phyloP scores from a whole-genome alignment of 345 rosid species.

The Eucalyptus rudis region DNA sequence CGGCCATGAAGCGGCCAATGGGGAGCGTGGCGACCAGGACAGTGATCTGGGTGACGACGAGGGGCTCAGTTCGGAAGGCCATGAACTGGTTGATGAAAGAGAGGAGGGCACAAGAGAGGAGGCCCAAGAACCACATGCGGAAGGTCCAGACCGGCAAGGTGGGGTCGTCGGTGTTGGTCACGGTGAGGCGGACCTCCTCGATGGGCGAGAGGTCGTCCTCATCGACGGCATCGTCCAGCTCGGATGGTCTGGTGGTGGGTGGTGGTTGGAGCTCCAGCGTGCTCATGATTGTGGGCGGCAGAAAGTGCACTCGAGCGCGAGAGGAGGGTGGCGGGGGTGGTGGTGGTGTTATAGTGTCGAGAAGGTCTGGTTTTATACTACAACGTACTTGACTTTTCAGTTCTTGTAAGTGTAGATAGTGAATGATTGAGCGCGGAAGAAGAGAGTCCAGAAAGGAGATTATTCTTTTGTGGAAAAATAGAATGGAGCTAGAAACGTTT shows the following conservation, averaged over 20 bases:
- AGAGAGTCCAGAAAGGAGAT: too few relatives aligned
- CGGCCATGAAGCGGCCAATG: conserved; percentile 57
- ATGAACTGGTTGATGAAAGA: conserved; percentile 83
- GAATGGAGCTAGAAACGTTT: too few relatives aligned
- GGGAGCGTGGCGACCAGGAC: conserved; percentile 78
- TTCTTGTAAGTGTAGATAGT: neutral
- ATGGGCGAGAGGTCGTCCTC: conserved; percentile 57
- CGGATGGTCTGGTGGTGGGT: conserved; percentile 1
- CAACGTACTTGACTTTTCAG: neutral
- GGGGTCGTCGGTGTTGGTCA: conserved; percentile 64
- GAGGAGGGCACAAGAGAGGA: conserved; percentile 53
- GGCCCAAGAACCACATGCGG: conserved; percentile 77
- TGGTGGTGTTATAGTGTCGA: neutral
- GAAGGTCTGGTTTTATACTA: neutral
- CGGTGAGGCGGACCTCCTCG: conserved; percentile 76
- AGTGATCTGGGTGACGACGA: conserved; percentile 71
- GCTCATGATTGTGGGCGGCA: neutral
- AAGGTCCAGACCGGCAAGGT: conserved; percentile 81
- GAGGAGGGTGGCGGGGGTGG: neutral
- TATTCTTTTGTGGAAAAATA: too few relatives aligned
- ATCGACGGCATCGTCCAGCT: neutral
- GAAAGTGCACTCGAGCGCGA: neutral
- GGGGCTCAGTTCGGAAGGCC: conserved; percentile 74
- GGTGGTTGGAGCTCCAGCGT: conserved; percentile 10
- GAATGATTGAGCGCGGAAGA: neutral